Conservation (phyloP, 1,284 basidiomycete species). For the Malassezia yamatoensis region DNA sequence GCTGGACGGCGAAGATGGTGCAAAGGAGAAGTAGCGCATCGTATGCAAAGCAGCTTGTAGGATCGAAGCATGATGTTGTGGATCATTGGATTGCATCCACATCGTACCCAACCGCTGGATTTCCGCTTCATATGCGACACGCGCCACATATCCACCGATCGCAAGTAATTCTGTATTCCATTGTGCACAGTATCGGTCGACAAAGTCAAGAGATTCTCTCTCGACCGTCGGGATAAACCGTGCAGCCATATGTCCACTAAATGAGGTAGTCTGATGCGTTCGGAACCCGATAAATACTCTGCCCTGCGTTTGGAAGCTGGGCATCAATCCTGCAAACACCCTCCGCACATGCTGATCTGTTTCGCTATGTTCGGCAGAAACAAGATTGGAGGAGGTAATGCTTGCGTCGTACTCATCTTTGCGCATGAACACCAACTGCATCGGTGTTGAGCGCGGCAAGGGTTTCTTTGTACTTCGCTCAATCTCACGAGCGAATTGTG, state of each 20-base stretch:
- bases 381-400: conserved; percentile 44
- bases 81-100: conserved; percentile 52
- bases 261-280: conserved; percentile 82
- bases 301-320: conserved; percentile 38
- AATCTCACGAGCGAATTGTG: conserved; percentile 66
- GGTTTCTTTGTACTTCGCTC: conserved; percentile 91
- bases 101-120: conserved; percentile 51
- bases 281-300: conserved; percentile 49
- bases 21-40: conserved; percentile 53
- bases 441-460: conserved; percentile 66
- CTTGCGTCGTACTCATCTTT: conserved; percentile 65
- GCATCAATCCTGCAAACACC: conserved; percentile 48
- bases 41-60: conserved; percentile 62
- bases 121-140: conserved; percentile 79
- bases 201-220: conserved; percentile 74
- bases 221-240: conserved; percentile 96
- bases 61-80: conserved; percentile 11
- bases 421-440: conserved; percentile 80
- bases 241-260: conserved; percentile 80
- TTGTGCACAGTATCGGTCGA: conserved; percentile 46
- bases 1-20: conserved; percentile 70
- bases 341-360: conserved; percentile 27
- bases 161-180: conserved; percentile 39
- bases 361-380: conserved; percentile 50
- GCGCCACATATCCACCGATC: conserved; percentile 61